Base-by-base conservation (phyloP, 2,329 filamentous ascomycete genomes). In the Byssoonygena ceratinophila region DNA sequence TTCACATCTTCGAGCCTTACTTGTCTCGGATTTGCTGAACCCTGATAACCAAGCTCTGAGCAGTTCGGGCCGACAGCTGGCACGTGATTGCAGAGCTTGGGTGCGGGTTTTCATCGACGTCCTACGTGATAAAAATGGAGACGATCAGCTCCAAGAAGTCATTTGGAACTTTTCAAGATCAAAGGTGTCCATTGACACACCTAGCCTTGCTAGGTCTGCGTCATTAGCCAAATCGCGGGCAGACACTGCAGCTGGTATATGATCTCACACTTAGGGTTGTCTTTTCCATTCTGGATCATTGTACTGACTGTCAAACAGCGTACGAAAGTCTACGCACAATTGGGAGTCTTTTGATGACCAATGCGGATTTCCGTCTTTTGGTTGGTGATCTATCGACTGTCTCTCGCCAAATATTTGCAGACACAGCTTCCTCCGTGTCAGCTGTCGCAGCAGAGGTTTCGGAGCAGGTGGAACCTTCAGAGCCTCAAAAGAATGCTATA, bases 141-240 rank as follows among this genome's bases (percentile, higher is more conserved):
- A 80, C 14, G 88, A 97, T 67, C 85, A 95, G 66, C 80, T 97
- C 16, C 91, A 97, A 66, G 87, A 96, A 61, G 86, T 96, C 58
- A 75, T 95, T 36, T 96, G 89, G 89, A 89, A 84, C 61, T 68
- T 94, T 44, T 74, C 81, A 57, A 84, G 86, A 64, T 83, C 87
- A n/a, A 78, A 79, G 31, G 72, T 92, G 4, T 78, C 78, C 1
- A 69, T 91, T 2, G 82, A 90, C 60, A 74, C 81, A 1, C 74
- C 79, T 16, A 77, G 86, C 55, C 71, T 90, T 41, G 75, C 77
- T 1, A 70, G 75, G 36, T 76, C 78, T 46, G 84, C 81, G 2
- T 75, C 75, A 46, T 77, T 76, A 59, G 79, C 79, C 16, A 85
- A 81, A 65, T 76, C 78, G 3, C 82, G 79, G 60, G 85, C 85